These are phyloP conservation scores for Monascus purpureus DNA, from an alignment of 495 filamentous ascomycete genomes.

Conservation along the genomic window DNA sequence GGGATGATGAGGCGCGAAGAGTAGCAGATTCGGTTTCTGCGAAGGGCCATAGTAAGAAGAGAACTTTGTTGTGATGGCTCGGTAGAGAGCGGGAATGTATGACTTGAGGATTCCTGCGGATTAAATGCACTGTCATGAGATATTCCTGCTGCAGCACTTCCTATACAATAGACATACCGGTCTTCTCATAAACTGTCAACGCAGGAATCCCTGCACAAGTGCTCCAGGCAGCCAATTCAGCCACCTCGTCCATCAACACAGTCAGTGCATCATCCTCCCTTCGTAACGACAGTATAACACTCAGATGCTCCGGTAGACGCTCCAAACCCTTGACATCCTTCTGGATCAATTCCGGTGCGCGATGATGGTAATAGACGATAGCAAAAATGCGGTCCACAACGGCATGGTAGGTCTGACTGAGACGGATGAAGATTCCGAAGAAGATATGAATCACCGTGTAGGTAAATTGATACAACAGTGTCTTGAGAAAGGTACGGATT, in stretches of 20 bases:
- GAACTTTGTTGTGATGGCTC: conserved; percentile 56
- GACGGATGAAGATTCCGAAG: conserved; percentile 75
- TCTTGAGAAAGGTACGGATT: conserved; percentile 53
- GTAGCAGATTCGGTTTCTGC: conserved; percentile 48
- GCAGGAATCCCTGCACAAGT: conserved; percentile 71
- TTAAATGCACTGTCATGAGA: too few relatives aligned
- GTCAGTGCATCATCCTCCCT: conserved; percentile 61
- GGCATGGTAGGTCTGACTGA: conserved; percentile 65
- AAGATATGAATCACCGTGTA: conserved; percentile 63
- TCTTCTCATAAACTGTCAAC: conserved; percentile 83
- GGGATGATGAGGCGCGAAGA: conserved; percentile 61
- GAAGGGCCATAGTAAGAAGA: conserved; percentile 56
- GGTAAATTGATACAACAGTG: conserved; percentile 50
- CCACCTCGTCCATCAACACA: conserved; percentile 72
- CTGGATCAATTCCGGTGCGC: conserved; percentile 78
- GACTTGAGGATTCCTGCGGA: conserved; percentile 66
- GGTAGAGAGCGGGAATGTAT: conserved; percentile 64
- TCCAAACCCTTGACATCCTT: conserved; percentile 66
- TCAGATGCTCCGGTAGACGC: conserved; percentile 69
- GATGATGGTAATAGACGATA: conserved; percentile 82
- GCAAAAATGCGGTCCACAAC: conserved; percentile 60
- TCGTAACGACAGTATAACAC: conserved; percentile 67
- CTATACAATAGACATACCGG: too few relatives aligned
- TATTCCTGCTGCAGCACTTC: too few relatives aligned
- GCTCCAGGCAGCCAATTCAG: conserved; percentile 86